Evolutionary conservation across 2,329 filamentous ascomycete species (phyloP), one percentile per base, ranked within the genome.

Genomic region (Whalleya microplaca): DNA sequence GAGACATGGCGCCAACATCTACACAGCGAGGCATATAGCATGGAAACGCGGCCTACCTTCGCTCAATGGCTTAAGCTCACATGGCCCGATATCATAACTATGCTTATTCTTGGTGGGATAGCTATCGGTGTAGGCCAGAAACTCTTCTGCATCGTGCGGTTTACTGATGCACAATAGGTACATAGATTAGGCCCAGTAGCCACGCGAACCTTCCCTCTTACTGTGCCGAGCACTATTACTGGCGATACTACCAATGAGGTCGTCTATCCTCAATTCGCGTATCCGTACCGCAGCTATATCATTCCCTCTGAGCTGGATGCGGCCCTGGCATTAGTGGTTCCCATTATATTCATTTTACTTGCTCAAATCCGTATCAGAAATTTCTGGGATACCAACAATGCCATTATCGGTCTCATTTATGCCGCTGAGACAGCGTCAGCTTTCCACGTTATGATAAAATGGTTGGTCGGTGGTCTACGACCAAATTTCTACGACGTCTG

Each of bases 391-490:
- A 68, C 82, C 62, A 87, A 86, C 72, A 88, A 87, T 64, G 85
- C 82, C 19, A 74, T 85, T 47, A 76, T 87, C 53, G 87, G 86
- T 10, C 78, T 87, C 0, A 69, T 84, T 2, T 88, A 87, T 73
- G 78, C 82, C 2, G 74, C 88, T 49, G 79, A 86, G 56, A 73
- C 80, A 2, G 84, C 83, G 0, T 78, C 84, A 0, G 77, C 87
- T n/a, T 86, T 88, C 67, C 85, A 89, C 63, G 84, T 88, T 59
- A 80, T 85, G 63, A 69, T 89, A 63, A 90, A 90, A 68, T 85
- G 83, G 75, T 76, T 88, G 5, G 83, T 89, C 45, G 87, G 86
- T 4, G 86, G 85, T 19, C 76, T 86, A 2, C 76, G 85, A 23
- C 86, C 86, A 0, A 81, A 87, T 64, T 89, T 89, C 70, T 80